Evolutionary conservation across 306 rosid species (phyloP).

Genomic region (Phaseolus lunatus): DNA sequence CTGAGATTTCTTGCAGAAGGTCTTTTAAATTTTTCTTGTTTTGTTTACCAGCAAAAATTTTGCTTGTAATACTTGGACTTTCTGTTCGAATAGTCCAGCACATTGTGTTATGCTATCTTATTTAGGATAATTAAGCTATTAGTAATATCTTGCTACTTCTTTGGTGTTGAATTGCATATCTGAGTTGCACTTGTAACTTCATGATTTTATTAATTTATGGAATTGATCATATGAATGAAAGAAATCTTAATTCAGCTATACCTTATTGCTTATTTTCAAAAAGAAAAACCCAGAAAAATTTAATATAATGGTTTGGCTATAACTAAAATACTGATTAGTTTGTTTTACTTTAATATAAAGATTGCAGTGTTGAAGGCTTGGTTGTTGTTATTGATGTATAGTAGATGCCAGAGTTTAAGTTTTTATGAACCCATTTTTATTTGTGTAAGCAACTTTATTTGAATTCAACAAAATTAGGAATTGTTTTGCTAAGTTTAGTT

Average conservation of each 20-base stretch:
- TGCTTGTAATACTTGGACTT: neutral
- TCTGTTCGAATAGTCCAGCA: conserved; percentile 11
- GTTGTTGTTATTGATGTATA: neutral
- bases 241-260: conserved; percentile 15
- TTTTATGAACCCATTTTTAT: conserved; percentile 3
- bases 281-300: neutral
- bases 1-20: neutral
- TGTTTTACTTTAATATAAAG: conserved; percentile 10
- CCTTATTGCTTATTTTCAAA: neutral
- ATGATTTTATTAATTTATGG: neutral
- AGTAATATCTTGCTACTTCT: conserved; percentile 17
- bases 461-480: conserved; percentile 20
- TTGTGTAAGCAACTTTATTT: neutral
- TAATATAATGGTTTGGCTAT: neutral
- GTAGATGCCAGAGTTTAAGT: neutral
- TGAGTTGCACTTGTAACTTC: conserved; percentile 8
- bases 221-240: conserved; percentile 11
- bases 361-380: neutral
- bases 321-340: conserved; percentile 1
- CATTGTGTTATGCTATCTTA: conserved; percentile 14
- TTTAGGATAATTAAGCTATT: conserved; percentile 4
- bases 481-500: conserved; percentile 44
- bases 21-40: neutral
- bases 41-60: neutral
- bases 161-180: conserved; percentile 31